Conservation (phyloP, 2,329 filamentous ascomycete genomes). For the Cytospora schulzeri region DNA sequence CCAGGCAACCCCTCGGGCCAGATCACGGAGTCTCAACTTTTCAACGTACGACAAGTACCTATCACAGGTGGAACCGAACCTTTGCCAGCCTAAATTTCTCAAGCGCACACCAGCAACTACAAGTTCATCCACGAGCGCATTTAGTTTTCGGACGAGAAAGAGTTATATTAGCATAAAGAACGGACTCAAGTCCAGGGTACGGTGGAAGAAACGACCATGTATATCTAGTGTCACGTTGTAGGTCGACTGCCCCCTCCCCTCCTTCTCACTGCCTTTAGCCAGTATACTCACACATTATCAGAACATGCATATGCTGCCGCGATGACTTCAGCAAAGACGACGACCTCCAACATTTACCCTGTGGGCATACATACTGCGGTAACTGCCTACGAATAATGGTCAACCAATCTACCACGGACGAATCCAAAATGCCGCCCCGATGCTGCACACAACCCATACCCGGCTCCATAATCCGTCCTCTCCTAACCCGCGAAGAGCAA, state of each 20-base stretch:
- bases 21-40: conserved; percentile 49
- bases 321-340: conserved; percentile 51
- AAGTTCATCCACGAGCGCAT: conserved; percentile 42
- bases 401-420: conserved; percentile 55
- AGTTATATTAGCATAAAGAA: conserved; percentile 50
- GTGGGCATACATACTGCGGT: conserved; percentile 60
- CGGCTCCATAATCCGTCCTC: conserved; percentile 48
- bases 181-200: conserved; percentile 47
- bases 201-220: conserved; percentile 44
- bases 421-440: conserved; percentile 63
- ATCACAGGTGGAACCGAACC: conserved; percentile 45
- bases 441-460: conserved; percentile 62
- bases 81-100: conserved; percentile 46
- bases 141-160: conserved; percentile 48
- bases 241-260: not conserved
- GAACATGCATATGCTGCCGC: conserved; percentile 60
- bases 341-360: conserved; percentile 53
- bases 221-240: conserved; percentile 29
- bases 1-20: conserved; percentile 33
- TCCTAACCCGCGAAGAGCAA: conserved; percentile 55
- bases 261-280: not conserved
- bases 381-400: conserved; percentile 57
- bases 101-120: conserved; percentile 35
- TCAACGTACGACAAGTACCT: conserved; percentile 56
- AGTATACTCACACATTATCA: conserved; percentile 33